Conservation (phyloP, 345 rosid species). For the Rubroshorea leprosula region DNA sequence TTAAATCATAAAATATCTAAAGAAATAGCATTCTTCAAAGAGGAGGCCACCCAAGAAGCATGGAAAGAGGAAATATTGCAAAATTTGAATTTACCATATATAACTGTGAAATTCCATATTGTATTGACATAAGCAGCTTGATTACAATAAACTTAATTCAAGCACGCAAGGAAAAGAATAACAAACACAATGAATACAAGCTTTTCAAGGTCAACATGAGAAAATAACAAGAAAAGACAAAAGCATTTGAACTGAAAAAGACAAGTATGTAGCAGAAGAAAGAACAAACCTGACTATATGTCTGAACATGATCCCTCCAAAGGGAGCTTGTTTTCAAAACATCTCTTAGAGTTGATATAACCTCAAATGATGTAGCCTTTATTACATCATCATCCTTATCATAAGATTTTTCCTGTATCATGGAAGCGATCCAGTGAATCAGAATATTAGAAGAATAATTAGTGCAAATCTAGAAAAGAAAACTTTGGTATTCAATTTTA, state of each 20-base stretch:
- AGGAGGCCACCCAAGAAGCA: background rate
- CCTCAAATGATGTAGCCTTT: slow-evolving; percentile 88
- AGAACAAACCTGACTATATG: slow-evolving; percentile 64
- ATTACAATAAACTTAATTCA: too few relatives aligned
- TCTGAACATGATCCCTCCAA: slow-evolving; percentile 94
- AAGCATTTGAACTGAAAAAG: background rate
- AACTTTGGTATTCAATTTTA: background rate
- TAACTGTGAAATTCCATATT: background rate
- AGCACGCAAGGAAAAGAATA: background rate
- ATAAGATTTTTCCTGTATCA: slow-evolving; percentile 69
- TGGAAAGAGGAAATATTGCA: background rate
- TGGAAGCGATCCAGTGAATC: slow-evolving; percentile 1
- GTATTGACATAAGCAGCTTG: background rate
- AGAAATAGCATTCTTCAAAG: background rate
- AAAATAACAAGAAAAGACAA: background rate
- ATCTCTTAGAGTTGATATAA: slow-evolving; percentile 84
- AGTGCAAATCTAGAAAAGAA: background rate
- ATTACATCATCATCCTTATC: slow-evolving; percentile 87
- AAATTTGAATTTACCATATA: background rate
- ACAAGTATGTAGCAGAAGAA: background rate
- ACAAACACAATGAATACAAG: background rate
- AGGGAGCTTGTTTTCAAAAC: slow-evolving; percentile 77
- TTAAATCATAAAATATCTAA: too few relatives aligned
- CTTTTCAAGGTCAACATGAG: background rate
- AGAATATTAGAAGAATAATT: background rate